Evolutionary conservation across 345 rosid species (phyloP), one percentile per base, ranked within the genome.

Genomic region (Eucalyptus regnans): DNA sequence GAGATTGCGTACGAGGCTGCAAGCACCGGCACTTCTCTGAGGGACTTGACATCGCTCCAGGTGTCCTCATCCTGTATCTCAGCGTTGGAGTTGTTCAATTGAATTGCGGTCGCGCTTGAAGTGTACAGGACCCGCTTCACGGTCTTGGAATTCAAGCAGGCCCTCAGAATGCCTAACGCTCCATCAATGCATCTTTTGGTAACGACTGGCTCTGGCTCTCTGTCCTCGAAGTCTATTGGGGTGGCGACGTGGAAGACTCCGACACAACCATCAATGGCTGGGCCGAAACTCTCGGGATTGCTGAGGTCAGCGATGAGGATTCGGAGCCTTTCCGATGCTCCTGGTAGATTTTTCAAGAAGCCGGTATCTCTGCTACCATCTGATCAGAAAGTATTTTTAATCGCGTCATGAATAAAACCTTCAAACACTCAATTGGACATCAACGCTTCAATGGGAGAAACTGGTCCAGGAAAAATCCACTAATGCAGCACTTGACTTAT

Each of bases 121-220:
- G 97, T 95, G 92, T 94, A 96, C 10, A 96, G 93, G 9, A 95
- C 93, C 13, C 95, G 91, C 89, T 93, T 94, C 49, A 96, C 96
- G 2, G 95, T 94, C 87, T 91, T 93, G 25, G 95, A 88, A 14
- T 93, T 91, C 87, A 92, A 43, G 92, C 94, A 95, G 9, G 95
- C 89, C 58, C 91, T 94, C 8, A 96, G 50, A 64, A 96, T 94
- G 50, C 95, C 96, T 44, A 91, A 56, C 8, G 93, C 64, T 87
- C 96, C 98, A 25, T 91, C 91, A 8, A 93, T 90, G 44, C 95
- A 58, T 88, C 95, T 92, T 83, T 92, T 90, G 3, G 93, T 93
- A 9, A 93, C 90, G 15, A 90, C 90, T 64, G 91, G 94, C 66
- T 94, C 96, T 7, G 95, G 84, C 33, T 95, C 96, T 50, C 85